Conservation (phyloP, 2,329 filamentous ascomycete species). For the Phoma sp. region DNA sequence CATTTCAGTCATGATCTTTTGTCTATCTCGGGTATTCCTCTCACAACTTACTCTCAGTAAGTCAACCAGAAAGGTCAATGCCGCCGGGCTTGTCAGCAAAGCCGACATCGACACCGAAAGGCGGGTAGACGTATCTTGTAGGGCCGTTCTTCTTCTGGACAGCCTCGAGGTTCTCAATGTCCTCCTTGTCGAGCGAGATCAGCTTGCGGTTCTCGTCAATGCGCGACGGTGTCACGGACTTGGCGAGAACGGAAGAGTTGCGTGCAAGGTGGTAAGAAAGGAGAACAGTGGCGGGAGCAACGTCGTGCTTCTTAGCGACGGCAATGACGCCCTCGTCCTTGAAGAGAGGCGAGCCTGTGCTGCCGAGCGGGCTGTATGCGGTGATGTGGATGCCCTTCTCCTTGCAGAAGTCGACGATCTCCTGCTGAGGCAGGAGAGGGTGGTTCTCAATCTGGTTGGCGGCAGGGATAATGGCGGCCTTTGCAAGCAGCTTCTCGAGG, state of each 20-base stretch:
- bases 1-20: conserved; percentile 6
- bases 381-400: conserved; percentile 74
- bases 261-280: conserved; percentile 76
- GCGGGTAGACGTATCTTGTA: conserved; percentile 58
- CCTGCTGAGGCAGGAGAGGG: conserved; percentile 73
- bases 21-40: conserved; percentile 21
- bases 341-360: conserved; percentile 58
- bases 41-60: conserved; percentile 11
- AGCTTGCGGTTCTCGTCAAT: conserved; percentile 75
- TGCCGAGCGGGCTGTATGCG: conserved; percentile 67
- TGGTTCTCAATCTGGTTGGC: conserved; percentile 80
- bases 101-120: conserved; percentile 58
- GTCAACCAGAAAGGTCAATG: conserved; percentile 46
- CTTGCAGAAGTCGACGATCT: conserved; percentile 73
- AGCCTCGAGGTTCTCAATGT: conserved; percentile 61
- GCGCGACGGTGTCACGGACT: conserved; percentile 72
- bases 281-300: conserved; percentile 64
- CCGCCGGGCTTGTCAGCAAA: conserved; percentile 58
- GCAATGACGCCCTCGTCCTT: conserved; percentile 56
- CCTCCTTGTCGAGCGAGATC: conserved; percentile 69
- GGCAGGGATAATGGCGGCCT: conserved; percentile 70
- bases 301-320: conserved; percentile 59
- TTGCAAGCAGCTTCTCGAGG: conserved; percentile 59
- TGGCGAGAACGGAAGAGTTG: conserved; percentile 74
- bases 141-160: conserved; percentile 57